Evolutionary conservation across 345 rosid species (phyloP), one percentile per base, ranked within the genome.

Genomic region (Physaria fendleri): DNA sequence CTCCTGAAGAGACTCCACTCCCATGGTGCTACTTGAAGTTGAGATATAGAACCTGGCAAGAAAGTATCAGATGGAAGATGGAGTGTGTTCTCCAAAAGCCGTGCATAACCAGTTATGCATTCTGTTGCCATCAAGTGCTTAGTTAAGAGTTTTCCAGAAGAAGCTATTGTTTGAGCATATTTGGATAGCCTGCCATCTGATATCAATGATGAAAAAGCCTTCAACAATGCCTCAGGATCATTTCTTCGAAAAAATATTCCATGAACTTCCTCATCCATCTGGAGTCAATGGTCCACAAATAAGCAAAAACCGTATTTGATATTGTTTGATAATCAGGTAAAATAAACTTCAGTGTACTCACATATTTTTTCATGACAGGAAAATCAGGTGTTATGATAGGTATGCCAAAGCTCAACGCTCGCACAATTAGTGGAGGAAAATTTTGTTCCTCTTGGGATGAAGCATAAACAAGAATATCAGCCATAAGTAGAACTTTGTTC

Each of bases 391-490:
- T 71, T 46, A 85, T 65, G 66, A 90, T 64, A 27, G 88, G 96
- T 56, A 85, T 75, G 49, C 87, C 87, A 66, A 85, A 83, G 45
- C 87, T 87, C 99, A 94, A 87, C 63, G 97, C 92, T 66, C 95
- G 87, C 63, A 84, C 71, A 64, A 94, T 67, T 42, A 94, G 53
- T 35, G 95, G 76, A 53, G 97, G 92, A 53, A 94, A 94, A 63
- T 78, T 84, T 71, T 90, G 97, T 64, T 90, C 97, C 75, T 85
- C 95, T 71, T 85, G 97, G 52, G 95, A 90, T 67, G 99, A 85
- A 60, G 84, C 92, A 74, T 90, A 90, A 45, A 94, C 74, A 72
- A 94, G 82, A 77, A 90, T 75, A 74, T 94, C 97, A 38, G 95
- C 83, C 88, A 90, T 82, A 59, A 80, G 56, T 52, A 94, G 66